Conservation (phyloP, 2,329 filamentous ascomycete species). For the Purpureocillium takamizusanense region DNA sequence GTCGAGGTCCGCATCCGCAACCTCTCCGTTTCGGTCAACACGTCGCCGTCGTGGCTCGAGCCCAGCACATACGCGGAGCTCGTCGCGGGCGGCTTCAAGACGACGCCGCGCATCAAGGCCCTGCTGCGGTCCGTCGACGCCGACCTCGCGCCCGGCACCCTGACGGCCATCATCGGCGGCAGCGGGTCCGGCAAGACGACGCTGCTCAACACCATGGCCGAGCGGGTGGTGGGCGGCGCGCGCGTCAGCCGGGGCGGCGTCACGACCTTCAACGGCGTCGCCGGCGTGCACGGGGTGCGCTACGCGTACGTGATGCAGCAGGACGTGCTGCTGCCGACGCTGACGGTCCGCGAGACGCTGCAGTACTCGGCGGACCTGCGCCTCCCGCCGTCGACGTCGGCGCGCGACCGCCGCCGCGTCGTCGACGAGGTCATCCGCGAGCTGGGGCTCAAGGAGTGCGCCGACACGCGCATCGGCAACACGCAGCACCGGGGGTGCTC, state of each 20-base stretch:
- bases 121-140: slow-evolving; percentile 58
- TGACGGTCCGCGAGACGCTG: slow-evolving; percentile 69
- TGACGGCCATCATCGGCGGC: slow-evolving; percentile 69
- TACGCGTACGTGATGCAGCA: slow-evolving; percentile 70
- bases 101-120: slow-evolving; percentile 30
- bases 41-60: slow-evolving; percentile 43
- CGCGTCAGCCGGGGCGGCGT: slow-evolving; percentile 42
- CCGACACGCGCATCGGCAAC: slow-evolving; percentile 64
- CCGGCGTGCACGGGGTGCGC: slow-evolving; percentile 43
- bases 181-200: slow-evolving; percentile 68
- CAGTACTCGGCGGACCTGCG: slow-evolving; percentile 64
- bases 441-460: slow-evolving; percentile 67
- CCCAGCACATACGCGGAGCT: slow-evolving; percentile 36
- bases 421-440: slow-evolving; percentile 73
- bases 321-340: slow-evolving; percentile 61
- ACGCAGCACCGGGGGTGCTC: slow-evolving; percentile 66
- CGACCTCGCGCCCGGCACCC: slow-evolving; percentile 52
- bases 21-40: slow-evolving; percentile 48
- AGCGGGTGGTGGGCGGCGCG: slow-evolving; percentile 55
- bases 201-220: slow-evolving; percentile 61
- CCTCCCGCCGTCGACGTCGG: slow-evolving; percentile 52
- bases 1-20: slow-evolving; percentile 45
- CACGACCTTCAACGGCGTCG: slow-evolving; percentile 51
- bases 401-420: slow-evolving; percentile 48
- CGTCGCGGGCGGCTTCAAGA: slow-evolving; percentile 26